Percentiles rank a stretch among this genome's conserved stretches.
phyloP scores from a whole-genome alignment of 805 yeast species.

The Komagataella populi region DNA sequence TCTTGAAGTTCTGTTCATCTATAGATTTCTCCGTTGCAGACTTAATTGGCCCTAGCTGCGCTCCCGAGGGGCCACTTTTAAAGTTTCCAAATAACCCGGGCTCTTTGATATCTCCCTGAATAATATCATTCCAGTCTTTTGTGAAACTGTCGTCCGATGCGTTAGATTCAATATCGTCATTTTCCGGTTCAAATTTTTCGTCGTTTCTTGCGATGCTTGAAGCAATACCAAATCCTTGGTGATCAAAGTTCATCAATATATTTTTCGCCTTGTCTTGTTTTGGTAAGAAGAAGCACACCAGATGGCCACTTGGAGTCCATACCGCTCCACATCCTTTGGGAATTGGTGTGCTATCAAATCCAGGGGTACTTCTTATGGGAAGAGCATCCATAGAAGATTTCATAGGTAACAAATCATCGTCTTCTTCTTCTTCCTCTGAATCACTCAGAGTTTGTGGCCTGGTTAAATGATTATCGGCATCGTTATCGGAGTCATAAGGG shows the following conservation, averaged over 20 bases:
- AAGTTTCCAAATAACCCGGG: conserved; percentile 28
- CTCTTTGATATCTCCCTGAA: conserved; percentile 9
- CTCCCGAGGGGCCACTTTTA: conserved; percentile 6
- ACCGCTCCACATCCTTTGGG: conserved; percentile 91
- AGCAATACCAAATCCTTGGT: conserved; percentile 34
- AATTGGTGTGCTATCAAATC: conserved; percentile 70
- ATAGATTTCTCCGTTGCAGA: conserved; percentile 24
- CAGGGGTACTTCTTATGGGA: neutral
- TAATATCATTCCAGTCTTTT: conserved; percentile 36
- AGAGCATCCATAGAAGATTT: neutral
- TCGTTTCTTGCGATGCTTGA: conserved; percentile 12
- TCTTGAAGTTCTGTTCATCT: conserved; percentile 10
- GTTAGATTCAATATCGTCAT: conserved; percentile 6
- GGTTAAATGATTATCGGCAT: conserved; percentile 7
- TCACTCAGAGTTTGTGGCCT: conserved; percentile 23
- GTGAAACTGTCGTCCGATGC: conserved; percentile 45
- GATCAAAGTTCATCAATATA: conserved; percentile 34
- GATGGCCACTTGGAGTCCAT: conserved; percentile 69
- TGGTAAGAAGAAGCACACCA: conserved; percentile 73
- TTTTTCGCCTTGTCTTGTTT: conserved; percentile 28
- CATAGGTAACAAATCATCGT: neutral
- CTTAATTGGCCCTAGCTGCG: conserved; percentile 14
- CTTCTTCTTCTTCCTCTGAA: conserved; percentile 9
- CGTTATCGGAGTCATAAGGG: conserved; percentile 15
- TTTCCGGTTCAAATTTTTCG: conserved; percentile 11